Conservation (phyloP, 2,329 filamentous ascomycete genomes). For the Verticillium tricorpus region DNA sequence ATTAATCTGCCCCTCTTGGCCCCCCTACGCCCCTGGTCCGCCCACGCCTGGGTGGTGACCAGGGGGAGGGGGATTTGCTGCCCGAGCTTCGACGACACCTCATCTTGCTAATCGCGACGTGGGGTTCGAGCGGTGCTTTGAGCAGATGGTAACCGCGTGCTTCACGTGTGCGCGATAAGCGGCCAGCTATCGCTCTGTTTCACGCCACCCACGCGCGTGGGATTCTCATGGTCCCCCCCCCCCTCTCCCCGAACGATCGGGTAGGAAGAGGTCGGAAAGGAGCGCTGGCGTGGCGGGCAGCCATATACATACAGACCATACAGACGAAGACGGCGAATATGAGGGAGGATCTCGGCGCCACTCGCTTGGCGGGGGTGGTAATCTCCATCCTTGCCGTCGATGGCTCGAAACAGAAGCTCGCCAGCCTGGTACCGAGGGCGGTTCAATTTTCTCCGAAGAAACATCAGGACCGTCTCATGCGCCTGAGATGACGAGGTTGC, state of each 20-base stretch:
- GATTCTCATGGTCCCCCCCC: no score
- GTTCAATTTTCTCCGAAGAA: background rate
- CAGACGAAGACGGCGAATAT: no score
- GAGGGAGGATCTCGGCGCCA: background rate
- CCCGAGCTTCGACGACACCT: background rate
- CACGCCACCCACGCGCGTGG: no score
- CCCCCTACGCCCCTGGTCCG: background rate
- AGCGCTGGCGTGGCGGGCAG: no score
- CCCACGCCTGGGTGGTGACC: background rate
- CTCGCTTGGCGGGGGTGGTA: background rate
- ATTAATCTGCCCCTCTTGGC: background rate
- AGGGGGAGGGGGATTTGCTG: background rate
- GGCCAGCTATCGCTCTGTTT: background rate
- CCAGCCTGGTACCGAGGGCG: background rate
- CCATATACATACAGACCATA: no score
- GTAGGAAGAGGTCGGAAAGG: no score
- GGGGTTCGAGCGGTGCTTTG: background rate
- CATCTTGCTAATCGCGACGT: background rate
- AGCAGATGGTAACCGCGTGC: background rate
- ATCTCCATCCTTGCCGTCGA: background rate
- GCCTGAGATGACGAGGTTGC: constrained; percentile 6
- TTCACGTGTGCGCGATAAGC: background rate
- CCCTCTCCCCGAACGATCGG: no score
- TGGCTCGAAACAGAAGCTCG: background rate
- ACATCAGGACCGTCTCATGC: background rate